Conservation (phyloP, 345 rosid species). For the Cardamine chenopodiifolia region DNA sequence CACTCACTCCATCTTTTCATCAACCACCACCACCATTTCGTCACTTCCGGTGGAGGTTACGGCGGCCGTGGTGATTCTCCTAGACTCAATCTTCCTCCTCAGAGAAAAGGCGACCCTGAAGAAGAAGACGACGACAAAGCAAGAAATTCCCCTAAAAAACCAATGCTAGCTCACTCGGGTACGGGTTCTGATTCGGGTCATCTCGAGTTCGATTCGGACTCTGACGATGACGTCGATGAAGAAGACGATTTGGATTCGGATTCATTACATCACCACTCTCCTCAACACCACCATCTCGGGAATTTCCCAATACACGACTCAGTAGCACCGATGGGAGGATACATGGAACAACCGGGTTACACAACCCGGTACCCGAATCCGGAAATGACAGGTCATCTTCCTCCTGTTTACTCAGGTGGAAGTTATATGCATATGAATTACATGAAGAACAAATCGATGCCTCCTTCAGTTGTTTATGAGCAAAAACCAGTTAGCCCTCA, state of each 20-base stretch:
- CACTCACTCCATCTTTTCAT: slow-evolving; percentile 58
- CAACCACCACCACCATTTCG: slow-evolving; percentile 44
- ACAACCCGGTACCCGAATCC: slow-evolving; percentile 36
- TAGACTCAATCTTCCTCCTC: slow-evolving; percentile 55
- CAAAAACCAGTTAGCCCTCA: slow-evolving; percentile 63
- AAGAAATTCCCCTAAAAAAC: slow-evolving; percentile 37
- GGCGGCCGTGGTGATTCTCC: slow-evolving; percentile 44
- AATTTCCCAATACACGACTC: slow-evolving; percentile 22
- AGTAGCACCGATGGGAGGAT: slow-evolving; percentile 38
- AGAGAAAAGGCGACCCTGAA: slow-evolving; percentile 50
- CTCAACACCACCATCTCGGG: slow-evolving; percentile 48
- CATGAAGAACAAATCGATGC: slow-evolving; percentile 69
- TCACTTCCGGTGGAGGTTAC: too few relatives aligned
- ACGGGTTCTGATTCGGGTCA: slow-evolving; percentile 70
- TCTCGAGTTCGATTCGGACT: slow-evolving; percentile 58
- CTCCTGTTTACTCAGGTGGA: slow-evolving; percentile 32
- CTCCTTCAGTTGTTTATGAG: slow-evolving; percentile 64
- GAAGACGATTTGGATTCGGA: slow-evolving; percentile 45
- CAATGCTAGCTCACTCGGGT: slow-evolving; percentile 51
- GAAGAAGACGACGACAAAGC: not conserved
- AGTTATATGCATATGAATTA: slow-evolving; percentile 73
- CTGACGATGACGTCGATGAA: slow-evolving; percentile 56
- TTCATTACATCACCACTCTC: slow-evolving; percentile 54
- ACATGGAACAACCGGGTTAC: slow-evolving; percentile 41
- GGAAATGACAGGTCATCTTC: slow-evolving; percentile 37